A percentile compares a stretch with the other conserved stretches of the same genome.
Conservation (phyloP, 2,329 filamentous ascomycete genomes). For the Chalaropsis thielavioides region DNA sequence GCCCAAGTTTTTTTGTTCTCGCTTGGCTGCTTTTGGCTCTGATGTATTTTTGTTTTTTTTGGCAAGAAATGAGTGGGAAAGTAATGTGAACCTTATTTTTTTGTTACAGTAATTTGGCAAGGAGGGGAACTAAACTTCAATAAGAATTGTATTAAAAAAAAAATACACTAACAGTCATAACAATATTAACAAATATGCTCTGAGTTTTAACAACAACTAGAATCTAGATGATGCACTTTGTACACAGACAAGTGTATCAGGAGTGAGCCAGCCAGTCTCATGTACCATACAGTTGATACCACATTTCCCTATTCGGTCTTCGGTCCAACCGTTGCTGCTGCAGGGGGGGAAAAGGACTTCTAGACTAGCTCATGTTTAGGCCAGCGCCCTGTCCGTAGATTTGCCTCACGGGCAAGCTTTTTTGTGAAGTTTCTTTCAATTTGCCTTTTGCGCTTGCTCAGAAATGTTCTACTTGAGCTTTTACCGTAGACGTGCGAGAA, state of each 20-base stretch:
- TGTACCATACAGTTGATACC: neutral
- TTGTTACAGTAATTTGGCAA: too few species aligned
- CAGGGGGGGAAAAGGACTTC: neutral
- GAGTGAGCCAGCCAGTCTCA: neutral
- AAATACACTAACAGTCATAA: too few species aligned
- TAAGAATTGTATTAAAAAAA: too few species aligned
- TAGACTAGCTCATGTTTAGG: neutral
- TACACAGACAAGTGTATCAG: neutral
- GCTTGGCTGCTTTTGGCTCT: neutral
- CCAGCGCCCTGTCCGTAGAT: neutral
- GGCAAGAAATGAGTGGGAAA: neutral
- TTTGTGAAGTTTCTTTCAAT: neutral
- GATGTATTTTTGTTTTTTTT: neutral
- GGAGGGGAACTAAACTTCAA: too few species aligned
- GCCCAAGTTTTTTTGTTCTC: neutral
- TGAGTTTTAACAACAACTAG: neutral
- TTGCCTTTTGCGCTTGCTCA: neutral
- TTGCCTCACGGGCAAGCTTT: neutral
- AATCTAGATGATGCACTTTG: neutral
- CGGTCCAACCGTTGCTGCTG: neutral
- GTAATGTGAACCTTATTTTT: too few species aligned
- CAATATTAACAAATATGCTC: too few species aligned
- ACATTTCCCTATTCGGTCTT: neutral
- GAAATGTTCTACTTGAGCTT: too few species aligned
- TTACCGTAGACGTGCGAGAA: too few species aligned